These are phyloP conservation scores for Tolypocladium tropicale DNA, from an alignment of 2,329 filamentous ascomycete species.

Conservation along the genomic window DNA sequence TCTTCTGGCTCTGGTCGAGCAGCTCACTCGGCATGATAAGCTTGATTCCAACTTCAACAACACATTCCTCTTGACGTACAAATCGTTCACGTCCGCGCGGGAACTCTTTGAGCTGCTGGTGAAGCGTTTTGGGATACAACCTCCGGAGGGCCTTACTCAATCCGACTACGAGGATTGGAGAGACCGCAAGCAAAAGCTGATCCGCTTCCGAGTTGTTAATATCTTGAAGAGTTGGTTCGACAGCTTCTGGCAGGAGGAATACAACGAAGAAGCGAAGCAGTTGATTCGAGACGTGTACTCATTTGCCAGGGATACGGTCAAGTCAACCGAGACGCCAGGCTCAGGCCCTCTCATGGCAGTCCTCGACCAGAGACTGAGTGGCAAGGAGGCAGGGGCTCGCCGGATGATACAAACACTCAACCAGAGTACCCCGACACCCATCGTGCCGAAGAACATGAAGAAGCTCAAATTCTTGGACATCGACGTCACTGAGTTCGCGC, in stretches of 20 bases:
- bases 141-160: slow-evolving; percentile 67
- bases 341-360: slow-evolving; percentile 75
- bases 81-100: slow-evolving; percentile 82
- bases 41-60: slow-evolving; percentile 94
- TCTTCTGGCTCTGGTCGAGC: slow-evolving; percentile 79
- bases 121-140: slow-evolving; percentile 84
- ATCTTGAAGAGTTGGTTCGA: slow-evolving; percentile 98
- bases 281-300: slow-evolving; percentile 81
- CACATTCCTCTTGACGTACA: slow-evolving; percentile 93
- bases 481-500: slow-evolving; percentile 90
- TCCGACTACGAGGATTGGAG: slow-evolving; percentile 80
- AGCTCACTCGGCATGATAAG: slow-evolving; percentile 91
- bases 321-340: slow-evolving; percentile 86
- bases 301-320: slow-evolving; percentile 86
- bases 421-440: slow-evolving; percentile 72
- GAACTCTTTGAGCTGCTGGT: slow-evolving; percentile 92
- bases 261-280: slow-evolving; percentile 71
- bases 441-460: slow-evolving; percentile 98
- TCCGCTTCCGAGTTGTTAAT: slow-evolving; percentile 92
- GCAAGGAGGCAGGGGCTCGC: slow-evolving; percentile 79
- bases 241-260: slow-evolving; percentile 96
- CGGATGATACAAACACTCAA: slow-evolving; percentile 79
- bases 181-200: slow-evolving; percentile 90
- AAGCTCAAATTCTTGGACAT: slow-evolving; percentile 98
- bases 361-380: slow-evolving; percentile 77